Conservation (phyloP, 805 yeast genomes). For the Myxozyma sirexii region DNA sequence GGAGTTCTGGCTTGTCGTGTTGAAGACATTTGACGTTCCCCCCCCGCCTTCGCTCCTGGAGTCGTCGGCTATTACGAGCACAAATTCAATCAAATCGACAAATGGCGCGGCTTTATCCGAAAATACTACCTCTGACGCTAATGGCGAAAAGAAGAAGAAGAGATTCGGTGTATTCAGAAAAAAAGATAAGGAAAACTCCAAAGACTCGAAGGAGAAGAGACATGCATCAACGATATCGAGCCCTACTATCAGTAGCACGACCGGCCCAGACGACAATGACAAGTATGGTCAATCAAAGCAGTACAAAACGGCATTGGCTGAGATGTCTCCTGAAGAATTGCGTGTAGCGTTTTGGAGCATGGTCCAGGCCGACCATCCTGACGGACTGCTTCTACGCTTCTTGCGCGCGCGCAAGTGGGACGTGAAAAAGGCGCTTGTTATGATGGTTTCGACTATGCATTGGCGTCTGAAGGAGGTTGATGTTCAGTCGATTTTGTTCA, state of each 20-base stretch:
- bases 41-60: conserved; percentile 37
- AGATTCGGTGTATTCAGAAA: conserved; percentile 35
- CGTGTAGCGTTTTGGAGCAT: conserved; percentile 59
- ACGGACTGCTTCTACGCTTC: conserved; percentile 79
- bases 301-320: conserved; percentile 54
- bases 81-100: conserved; percentile 12
- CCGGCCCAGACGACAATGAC: conserved; percentile 34
- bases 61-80: conserved; percentile 7
- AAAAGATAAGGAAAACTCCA: conserved; percentile 25
- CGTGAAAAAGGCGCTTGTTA: conserved; percentile 69
- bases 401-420: conserved; percentile 95
- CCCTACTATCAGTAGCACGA: conserved; percentile 10
- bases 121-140: conserved; percentile 3
- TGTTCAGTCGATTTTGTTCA: conserved; percentile 60
- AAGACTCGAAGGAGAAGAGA: conserved; percentile 17
- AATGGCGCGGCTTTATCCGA: conserved; percentile 14
- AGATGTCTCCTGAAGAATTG: conserved; percentile 55
- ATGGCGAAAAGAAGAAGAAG: conserved; percentile 30
- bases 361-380: conserved; percentile 78
- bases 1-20: conserved; percentile 44
- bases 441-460: conserved; percentile 84
- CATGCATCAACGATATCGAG: conserved; percentile 19
- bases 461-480: conserved; percentile 74
- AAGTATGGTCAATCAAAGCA: conserved; percentile 34
- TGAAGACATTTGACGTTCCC: conserved; percentile 31